These are phyloP conservation scores for Termitomyces sp. DNA, from an alignment of 768 basidiomycete genomes.

Conservation along the genomic window DNA sequence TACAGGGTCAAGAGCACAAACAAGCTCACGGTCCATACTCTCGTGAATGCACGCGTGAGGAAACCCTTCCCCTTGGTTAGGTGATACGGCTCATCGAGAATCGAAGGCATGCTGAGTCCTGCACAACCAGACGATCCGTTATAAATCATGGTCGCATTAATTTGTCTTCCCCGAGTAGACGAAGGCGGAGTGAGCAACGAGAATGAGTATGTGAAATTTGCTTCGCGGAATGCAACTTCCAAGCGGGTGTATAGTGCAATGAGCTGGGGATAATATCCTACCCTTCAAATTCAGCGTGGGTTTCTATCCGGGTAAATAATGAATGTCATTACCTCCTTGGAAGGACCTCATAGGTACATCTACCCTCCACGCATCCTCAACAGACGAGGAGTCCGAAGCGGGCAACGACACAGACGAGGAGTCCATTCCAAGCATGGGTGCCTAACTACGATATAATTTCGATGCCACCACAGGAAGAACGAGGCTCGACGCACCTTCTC, in stretches of 20 bases:
- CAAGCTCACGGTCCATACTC: constrained; percentile 27
- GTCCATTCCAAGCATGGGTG: constrained; percentile 63
- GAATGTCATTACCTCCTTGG: constrained; percentile 56
- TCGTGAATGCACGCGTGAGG: constrained; percentile 14
- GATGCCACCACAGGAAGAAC: not conserved
- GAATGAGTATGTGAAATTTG: constrained; percentile 73
- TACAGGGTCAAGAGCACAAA: constrained; percentile 41
- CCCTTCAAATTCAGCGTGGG: not conserved
- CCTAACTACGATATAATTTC: constrained; percentile 29
- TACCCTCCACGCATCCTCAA: constrained; percentile 45
- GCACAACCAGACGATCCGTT: constrained; percentile 55
- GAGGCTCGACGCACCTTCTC: constrained; percentile 53
- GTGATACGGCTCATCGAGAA: constrained; percentile 21
- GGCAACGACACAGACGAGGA: constrained; percentile 51
- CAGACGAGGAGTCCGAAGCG: constrained; percentile 23
- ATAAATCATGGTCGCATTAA: constrained; percentile 56
- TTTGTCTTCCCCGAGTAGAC: constrained; percentile 19
- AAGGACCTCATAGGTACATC: constrained; percentile 84
- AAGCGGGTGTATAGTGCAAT: constrained; percentile 61
- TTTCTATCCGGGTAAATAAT: not conserved
- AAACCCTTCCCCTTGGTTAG: constrained; percentile 15
- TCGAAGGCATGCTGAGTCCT: constrained; percentile 51
- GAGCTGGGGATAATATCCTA: constrained; percentile 74
- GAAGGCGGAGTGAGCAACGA: constrained; percentile 38
- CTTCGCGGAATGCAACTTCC: constrained; percentile 50